Evolutionary conservation across 192 early-diverging fungal species (phyloP), one percentile per base, ranked within the genome.

Genomic region (Backusella macrospora): DNA sequence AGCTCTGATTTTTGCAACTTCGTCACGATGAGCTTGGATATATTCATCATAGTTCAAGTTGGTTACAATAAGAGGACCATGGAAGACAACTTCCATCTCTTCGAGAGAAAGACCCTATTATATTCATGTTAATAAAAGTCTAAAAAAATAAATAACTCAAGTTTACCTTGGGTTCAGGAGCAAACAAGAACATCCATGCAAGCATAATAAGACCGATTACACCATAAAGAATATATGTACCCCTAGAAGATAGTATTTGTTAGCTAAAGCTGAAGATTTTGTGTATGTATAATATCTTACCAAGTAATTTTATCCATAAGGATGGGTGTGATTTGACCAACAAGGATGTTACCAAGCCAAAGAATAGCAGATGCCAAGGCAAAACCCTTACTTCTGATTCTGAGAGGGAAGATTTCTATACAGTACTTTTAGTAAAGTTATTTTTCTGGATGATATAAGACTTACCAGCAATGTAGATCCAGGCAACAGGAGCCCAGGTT

Each of bases 401-500:
- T 90, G 68, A 95, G 89, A 40, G 95, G 93, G 82, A 91, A 96
- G 72, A 97, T 95, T 80, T 97, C 52, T 59, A 12, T 59, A 59
- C 13, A 21, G 21, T 59, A 59, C 26, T 12, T 49, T 59, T 59
- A 59, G 52, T 59, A 18, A 59, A 59, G 21, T 21, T 10, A 26
- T 21, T 26, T 59, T 59, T 59, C 9, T 9, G 52, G 26, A 8
- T 4, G 21, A 13, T 59, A 5, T 26, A 0, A 59, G 26, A 26
- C 52, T 59, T 26, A 59, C 52, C 96, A 12, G 92, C 85, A 62
- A 92, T 88, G 77, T 95, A 94, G 73, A 94, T 89, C 95, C 94
- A 97, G 12, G 88, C 92, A 38, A 94, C 89, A 23, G 94, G 93
- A 6, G 92, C 94, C 95, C 95, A 97, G 9, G 95, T 92, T 72